These are phyloP conservation scores for Coffea canephora DNA, from an alignment of 257 asterid species.

Conservation along the genomic window DNA sequence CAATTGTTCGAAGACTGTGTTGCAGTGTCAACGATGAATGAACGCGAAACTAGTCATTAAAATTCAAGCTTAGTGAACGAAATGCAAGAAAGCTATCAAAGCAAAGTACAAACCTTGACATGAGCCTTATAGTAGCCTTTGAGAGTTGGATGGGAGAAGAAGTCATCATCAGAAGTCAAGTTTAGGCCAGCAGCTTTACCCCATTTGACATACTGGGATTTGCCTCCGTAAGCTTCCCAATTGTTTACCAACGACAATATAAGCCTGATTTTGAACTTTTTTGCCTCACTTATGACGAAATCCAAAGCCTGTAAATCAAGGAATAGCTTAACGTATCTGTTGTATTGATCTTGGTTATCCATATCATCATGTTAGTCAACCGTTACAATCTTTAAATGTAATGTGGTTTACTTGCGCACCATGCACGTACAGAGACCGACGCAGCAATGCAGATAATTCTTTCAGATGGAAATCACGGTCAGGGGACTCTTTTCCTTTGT, in stretches of 20 bases:
- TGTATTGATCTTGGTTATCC: background rate
- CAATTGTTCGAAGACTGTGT: background rate
- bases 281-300: conserved; percentile 88
- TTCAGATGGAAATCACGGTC: background rate
- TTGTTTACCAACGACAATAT: conserved; percentile 77
- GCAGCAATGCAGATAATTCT: background rate
- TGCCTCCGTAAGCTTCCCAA: conserved; percentile 97
- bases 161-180: conserved; percentile 84
- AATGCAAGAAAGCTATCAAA: background rate
- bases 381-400: background rate
- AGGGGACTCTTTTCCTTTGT: background rate
- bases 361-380: background rate
- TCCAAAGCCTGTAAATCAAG: conserved; percentile 61
- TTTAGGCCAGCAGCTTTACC: conserved; percentile 81
- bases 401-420: background rate
- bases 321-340: background rate
- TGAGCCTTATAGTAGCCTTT: conserved; percentile 75
- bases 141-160: conserved; percentile 77
- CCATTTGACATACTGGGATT: conserved; percentile 93
- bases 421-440: background rate
- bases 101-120: conserved; percentile 45
- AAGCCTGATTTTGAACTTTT: conserved; percentile 71
- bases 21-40: background rate
- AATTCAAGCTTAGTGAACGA: background rate
- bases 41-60: background rate